Evolutionary conservation across 306 rosid species (phyloP).

Genomic region (Citrullus mucosospermus): DNA sequence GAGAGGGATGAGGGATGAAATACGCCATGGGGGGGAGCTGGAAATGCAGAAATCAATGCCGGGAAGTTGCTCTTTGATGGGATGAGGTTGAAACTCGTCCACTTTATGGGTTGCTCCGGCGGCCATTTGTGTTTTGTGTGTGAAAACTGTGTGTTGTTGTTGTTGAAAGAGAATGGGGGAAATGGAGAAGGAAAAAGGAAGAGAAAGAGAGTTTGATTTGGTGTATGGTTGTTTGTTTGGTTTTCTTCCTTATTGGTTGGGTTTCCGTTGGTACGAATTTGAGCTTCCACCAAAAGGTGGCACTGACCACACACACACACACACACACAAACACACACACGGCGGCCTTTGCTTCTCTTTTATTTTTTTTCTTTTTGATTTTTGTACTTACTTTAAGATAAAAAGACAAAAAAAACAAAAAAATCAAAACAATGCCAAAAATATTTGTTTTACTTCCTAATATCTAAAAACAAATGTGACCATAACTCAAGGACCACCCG

Average conservation of each 20-base stretch:
- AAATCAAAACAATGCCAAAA: no score
- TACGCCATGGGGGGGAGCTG: slow-evolving; percentile 80
- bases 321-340: background rate
- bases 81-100: slow-evolving; percentile 63
- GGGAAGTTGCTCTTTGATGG: slow-evolving; percentile 72
- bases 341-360: background rate
- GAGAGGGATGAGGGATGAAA: background rate
- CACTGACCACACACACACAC: background rate
- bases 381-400: no score
- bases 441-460: no score
- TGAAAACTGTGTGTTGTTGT: no score
- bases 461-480: no score
- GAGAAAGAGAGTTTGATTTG: background rate
- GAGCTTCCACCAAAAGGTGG: background rate
- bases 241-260: background rate
- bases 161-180: background rate
- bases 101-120: slow-evolving; percentile 22
- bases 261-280: slow-evolving; percentile 1
- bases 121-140: background rate
- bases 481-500: no score
- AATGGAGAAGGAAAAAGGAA: background rate
- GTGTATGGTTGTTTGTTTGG: background rate
- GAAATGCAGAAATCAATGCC: slow-evolving; percentile 61
- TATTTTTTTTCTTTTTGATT: background rate
- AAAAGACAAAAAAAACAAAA: no score